Evolutionary conservation across 371 early-diverging fungal genomes (phyloP).

Genomic region (Zancudomyces culisetae): DNA sequence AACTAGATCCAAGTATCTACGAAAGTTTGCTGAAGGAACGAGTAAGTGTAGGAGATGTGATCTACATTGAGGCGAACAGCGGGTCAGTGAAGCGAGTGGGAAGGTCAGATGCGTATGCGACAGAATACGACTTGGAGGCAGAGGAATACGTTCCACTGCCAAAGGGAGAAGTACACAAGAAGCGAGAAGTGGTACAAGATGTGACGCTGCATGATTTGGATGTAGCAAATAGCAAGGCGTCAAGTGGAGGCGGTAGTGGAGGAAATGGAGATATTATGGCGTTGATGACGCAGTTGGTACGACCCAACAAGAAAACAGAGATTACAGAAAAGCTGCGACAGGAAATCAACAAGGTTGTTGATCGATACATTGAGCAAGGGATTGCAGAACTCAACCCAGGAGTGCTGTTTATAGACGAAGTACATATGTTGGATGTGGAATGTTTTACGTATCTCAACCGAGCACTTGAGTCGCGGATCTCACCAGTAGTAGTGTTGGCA

Average conservation of each 20-base stretch:
- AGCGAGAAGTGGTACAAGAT: constrained; percentile 91
- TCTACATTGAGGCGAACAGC: constrained; percentile 94
- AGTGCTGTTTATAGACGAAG: constrained; percentile 95
- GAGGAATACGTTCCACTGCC: constrained; percentile 94
- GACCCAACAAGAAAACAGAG: constrained; percentile 95
- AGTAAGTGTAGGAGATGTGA: constrained; percentile 92
- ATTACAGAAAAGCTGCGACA: constrained; percentile 92
- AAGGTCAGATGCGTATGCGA: constrained; percentile 83
- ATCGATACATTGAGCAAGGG: constrained; percentile 96
- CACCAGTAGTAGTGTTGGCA: constrained; percentile 96
- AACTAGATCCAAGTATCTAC: constrained; percentile 92
- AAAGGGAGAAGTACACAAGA: constrained; percentile 98
- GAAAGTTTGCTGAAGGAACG: constrained; percentile 93
- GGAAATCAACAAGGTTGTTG: constrained; percentile 97
- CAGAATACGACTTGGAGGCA: constrained; percentile 92
- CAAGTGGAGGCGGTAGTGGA: not conserved
- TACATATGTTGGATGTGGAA: constrained; percentile 97
- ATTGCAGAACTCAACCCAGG: constrained; percentile 95
- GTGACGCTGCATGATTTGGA: constrained; percentile 98
- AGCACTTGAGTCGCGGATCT: constrained; percentile 77
- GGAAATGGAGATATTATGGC: constrained; percentile 95
- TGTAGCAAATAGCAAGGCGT: constrained; percentile 87
- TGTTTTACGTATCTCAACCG: constrained; percentile 97
- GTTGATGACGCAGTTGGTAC: constrained; percentile 90
- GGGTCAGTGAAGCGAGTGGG: constrained; percentile 97